Conservation (phyloP, 345 rosid genomes). For the Euphorbia pulcherrima region DNA sequence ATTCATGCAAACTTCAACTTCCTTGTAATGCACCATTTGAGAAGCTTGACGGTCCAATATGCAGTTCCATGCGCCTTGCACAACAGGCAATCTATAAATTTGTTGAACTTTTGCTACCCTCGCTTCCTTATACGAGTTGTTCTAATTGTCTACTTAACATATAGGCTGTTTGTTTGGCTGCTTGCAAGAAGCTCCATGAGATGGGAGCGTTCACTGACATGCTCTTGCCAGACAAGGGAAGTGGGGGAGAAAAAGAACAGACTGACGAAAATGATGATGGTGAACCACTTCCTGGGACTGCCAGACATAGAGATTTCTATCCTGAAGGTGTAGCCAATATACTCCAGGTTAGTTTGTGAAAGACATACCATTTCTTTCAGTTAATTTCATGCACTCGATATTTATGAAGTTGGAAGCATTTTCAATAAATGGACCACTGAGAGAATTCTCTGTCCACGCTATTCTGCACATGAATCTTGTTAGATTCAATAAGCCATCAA, state of each 20-base stretch:
- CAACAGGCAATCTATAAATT: slow-evolving; percentile 60
- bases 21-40: slow-evolving; percentile 98
- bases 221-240: slow-evolving; percentile 98
- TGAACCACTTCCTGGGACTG: slow-evolving; percentile 98
- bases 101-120: slow-evolving; percentile 9
- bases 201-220: slow-evolving; percentile 99
- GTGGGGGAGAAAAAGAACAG: slow-evolving; percentile 78
- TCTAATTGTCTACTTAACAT: slow-evolving; percentile 23
- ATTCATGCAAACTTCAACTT: slow-evolving; percentile 95
- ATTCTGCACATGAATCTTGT: not conserved
- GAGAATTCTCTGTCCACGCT: not conserved
- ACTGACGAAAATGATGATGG: slow-evolving; percentile 81
- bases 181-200: slow-evolving; percentile 98
- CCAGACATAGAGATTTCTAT: slow-evolving; percentile 96
- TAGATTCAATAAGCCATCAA: not conserved
- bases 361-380: not conserved
- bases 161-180: slow-evolving; percentile 97
- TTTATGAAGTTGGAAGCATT: not conserved
- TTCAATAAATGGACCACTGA: not conserved
- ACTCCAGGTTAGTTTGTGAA: slow-evolving; percentile 61
- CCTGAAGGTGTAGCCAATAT: slow-evolving; percentile 95
- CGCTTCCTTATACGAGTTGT: slow-evolving; percentile 10
- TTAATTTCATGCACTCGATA: not conserved
- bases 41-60: slow-evolving; percentile 86
- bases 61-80: slow-evolving; percentile 93